Percentiles rank a stretch among this genome's conserved stretches.
These are phyloP conservation scores for Fagus crenata DNA, from an alignment of 306 rosid genomes.

Conservation along the genomic window DNA sequence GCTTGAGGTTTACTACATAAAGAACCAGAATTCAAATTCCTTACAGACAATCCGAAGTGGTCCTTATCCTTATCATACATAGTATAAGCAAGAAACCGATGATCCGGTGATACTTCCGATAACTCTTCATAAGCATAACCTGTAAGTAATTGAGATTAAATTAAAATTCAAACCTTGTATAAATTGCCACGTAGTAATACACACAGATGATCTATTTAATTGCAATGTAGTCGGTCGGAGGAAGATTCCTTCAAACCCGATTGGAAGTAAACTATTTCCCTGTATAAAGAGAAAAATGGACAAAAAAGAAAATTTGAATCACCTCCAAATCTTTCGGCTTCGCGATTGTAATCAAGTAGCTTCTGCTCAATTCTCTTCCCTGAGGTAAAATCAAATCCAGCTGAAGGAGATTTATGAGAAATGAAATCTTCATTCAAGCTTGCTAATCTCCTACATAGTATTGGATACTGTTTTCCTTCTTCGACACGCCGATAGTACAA, in stretches of 20 bases:
- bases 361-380: slow-evolving; percentile 93
- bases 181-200: too few species aligned
- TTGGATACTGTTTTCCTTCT: slow-evolving; percentile 82
- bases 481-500: slow-evolving; percentile 86
- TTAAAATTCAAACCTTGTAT: slow-evolving; percentile 11
- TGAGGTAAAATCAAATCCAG: slow-evolving; percentile 82
- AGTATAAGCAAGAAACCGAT: slow-evolving; percentile 81
- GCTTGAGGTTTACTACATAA: slow-evolving; percentile 88
- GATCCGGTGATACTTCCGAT: slow-evolving; percentile 84
- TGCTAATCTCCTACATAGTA: slow-evolving; percentile 74
- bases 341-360: slow-evolving; percentile 78
- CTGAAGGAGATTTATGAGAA: slow-evolving; percentile 72
- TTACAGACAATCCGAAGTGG: slow-evolving; percentile 72
- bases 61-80: slow-evolving; percentile 89
- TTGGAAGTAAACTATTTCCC: too few species aligned
- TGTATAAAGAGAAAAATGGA: neutral
- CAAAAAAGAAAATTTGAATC: neutral
- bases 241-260: too few species aligned
- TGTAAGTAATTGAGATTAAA: slow-evolving; percentile 25
- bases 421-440: slow-evolving; percentile 76
- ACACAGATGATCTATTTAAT: too few species aligned
- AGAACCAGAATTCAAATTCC: slow-evolving; percentile 91
- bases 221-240: too few species aligned
- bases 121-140: slow-evolving; percentile 93
- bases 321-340: slow-evolving; percentile 94